A percentile compares a stretch with the other conserved stretches of the same genome.
These are phyloP conservation scores for Candida morakotiae DNA, from an alignment of 805 yeast genomes.

Conservation along the genomic window DNA sequence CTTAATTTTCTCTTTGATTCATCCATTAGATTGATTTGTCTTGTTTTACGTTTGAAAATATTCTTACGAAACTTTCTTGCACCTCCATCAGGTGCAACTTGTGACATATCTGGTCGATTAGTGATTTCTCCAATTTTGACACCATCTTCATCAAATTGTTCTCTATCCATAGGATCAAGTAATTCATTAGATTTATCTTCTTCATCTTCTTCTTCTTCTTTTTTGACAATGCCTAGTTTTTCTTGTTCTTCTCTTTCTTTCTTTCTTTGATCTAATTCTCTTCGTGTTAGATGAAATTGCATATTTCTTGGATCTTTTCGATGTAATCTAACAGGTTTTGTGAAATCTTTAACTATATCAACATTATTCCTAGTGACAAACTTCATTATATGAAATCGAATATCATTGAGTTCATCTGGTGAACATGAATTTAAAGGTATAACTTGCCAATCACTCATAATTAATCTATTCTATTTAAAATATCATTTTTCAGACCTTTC, in stretches of 20 bases:
- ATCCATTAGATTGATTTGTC: conserved; percentile 76
- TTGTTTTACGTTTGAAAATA: conserved; percentile 70
- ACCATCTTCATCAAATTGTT: conserved; percentile 12
- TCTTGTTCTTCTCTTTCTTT: conserved; percentile 28
- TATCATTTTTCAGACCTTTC: too few species aligned
- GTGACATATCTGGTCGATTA: conserved; percentile 48
- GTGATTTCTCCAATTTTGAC: conserved; percentile 11
- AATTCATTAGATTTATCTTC: conserved; percentile 9
- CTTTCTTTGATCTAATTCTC: conserved; percentile 61
- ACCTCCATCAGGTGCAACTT: conserved; percentile 90
- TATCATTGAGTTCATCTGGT: conserved; percentile 63
- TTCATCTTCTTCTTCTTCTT: conserved; percentile 15
- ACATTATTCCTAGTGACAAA: conserved; percentile 72
- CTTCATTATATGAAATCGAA: conserved; percentile 75
- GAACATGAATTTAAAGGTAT: conserved; percentile 72
- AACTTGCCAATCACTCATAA: conserved; percentile 38
- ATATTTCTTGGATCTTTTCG: conserved; percentile 90
- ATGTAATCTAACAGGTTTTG: conserved; percentile 81
- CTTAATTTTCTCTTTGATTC: conserved; percentile 80
- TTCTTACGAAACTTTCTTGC: conserved; percentile 63
- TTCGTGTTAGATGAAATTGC: conserved; percentile 78
- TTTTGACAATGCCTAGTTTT: conserved; percentile 17
- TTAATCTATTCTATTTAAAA: neutral
- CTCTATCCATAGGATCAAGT: too few species aligned
- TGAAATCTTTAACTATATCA: conserved; percentile 68